Evolutionary conservation across 2,329 filamentous ascomycete species (phyloP), one percentile per base, ranked within the genome.

Genomic region (Fusarium verrucosum): DNA sequence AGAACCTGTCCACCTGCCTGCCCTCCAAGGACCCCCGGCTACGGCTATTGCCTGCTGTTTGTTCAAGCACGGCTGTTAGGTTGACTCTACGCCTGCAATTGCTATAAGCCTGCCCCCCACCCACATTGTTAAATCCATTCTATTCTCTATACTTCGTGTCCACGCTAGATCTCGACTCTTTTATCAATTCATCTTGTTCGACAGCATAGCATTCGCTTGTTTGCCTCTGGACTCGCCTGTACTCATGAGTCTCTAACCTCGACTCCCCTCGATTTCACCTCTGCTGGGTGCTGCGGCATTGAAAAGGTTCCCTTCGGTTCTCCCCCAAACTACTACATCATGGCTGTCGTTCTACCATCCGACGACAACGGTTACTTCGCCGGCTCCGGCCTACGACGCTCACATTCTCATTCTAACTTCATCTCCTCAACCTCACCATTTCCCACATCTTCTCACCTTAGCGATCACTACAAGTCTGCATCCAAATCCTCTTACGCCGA

Each of bases 401-500:
- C 87, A 13, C 84, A 87, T 64, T 89, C 87, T 4, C 85, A 87
- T 66, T 80, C 83, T 46, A 86, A 83, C 67, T 86, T 89, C 51
- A 74, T 78, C 59, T 76, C 81, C 10, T 77, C 77, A 49, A 76
- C 78, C 22, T 72, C 78, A 5, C 72, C 73, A 22, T 83, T 82
- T 55, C 73, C 79, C 10, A 80, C 85, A 17, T 70, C 81, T 40
- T 80, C 83, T 30, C 78, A 79, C 42, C 77, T 84, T 59, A 77
- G 76, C 70, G 80, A 85, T 50, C 68, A 79, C n/a, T 85, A 82
- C 66, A 75, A 76, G 20, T 71, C 80, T 19, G 72, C 78, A 4
- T 75, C 80, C 43, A 79, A 79, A 52, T 72, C 75, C 33, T 72
- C 75, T 33, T 82, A 80, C 37, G 75, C 80, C 41, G 80, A 80